Evolutionary conservation across 345 rosid genomes (phyloP).

Genomic region (Citrus reticulata): DNA sequence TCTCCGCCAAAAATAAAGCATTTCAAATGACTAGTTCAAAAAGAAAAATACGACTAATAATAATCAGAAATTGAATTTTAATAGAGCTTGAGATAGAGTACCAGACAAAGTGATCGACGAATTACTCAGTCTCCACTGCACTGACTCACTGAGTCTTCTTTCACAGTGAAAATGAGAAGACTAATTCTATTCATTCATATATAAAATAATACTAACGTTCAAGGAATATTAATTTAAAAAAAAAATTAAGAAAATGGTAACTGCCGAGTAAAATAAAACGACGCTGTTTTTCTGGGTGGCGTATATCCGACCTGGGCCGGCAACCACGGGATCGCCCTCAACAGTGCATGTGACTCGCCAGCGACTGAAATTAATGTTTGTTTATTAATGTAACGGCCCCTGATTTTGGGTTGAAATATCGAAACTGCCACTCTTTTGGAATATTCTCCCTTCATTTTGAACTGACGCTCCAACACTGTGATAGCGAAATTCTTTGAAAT

Average conservation of each 20-base stretch:
- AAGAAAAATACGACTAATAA: not conserved
- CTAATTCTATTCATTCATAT: not conserved
- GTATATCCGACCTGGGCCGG: slow-evolving; percentile 41
- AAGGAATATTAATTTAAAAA: not conserved
- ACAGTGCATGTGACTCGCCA: slow-evolving; percentile 24
- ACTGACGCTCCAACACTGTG: slow-evolving; percentile 37
- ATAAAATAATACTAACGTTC: too few relatives aligned
- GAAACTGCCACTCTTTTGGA: slow-evolving; percentile 12
- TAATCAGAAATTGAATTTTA: not conserved
- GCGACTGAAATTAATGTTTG: slow-evolving; percentile 12
- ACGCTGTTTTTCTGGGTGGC: slow-evolving; percentile 21
- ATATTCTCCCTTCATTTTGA: slow-evolving; percentile 18
- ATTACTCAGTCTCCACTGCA: not conserved
- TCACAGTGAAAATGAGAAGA: not conserved
- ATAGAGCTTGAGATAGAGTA: not conserved
- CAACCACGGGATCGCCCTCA: slow-evolving; percentile 31
- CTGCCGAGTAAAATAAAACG: slow-evolving; percentile 26
- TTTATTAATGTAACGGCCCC: not conserved
- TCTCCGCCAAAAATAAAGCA: not conserved
- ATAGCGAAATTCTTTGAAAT: slow-evolving; percentile 27
- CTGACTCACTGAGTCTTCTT: not conserved
- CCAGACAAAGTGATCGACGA: slow-evolving; percentile 7
- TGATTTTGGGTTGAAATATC: slow-evolving; percentile 12
- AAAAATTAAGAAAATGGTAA: not conserved
- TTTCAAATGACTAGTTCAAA: not conserved